Evolutionary conservation across 106 monocot species (phyloP).

Genomic region (Triglochin maritima): DNA sequence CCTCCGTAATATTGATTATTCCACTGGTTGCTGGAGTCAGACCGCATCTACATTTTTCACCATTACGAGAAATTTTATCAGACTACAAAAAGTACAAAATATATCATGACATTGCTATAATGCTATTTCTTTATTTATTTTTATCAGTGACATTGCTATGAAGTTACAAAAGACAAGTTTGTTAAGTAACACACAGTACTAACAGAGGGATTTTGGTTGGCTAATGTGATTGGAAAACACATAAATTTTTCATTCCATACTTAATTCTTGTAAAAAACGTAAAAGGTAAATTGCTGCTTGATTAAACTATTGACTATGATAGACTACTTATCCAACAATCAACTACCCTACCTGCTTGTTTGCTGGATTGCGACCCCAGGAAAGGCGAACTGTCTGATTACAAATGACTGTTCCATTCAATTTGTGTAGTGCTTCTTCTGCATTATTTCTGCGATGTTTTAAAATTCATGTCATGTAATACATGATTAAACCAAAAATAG

Average conservation of each 20-base stretch:
- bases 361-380: slow-evolving; percentile 27
- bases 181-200: not conserved
- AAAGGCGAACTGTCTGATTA: slow-evolving; percentile 24
- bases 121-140: too few relatives aligned
- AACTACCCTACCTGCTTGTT: slow-evolving; percentile 17
- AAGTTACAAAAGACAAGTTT: not conserved
- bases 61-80: not conserved
- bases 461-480: not conserved
- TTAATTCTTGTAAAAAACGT: too few relatives aligned
- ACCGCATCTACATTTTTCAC: not conserved
- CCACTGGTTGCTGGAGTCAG: slow-evolving; percentile 6
- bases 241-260: too few relatives aligned
- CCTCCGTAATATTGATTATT: slow-evolving; percentile 13
- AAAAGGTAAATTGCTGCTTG: too few relatives aligned
- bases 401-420: slow-evolving; percentile 23
- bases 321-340: not conserved
- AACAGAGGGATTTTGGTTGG: not conserved
- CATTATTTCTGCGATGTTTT: slow-evolving; percentile 8
- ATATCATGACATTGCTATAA: not conserved
- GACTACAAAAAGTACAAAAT: not conserved
- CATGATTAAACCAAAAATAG: not conserved
- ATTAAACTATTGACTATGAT: not conserved
- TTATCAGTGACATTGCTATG: not conserved
- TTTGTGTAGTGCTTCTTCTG: slow-evolving; percentile 21
- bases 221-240: not conserved